Evolutionary conservation across 1,284 basidiomycete species (phyloP).

Genomic region (Apiotrichum mycotoxinovorans): DNA sequence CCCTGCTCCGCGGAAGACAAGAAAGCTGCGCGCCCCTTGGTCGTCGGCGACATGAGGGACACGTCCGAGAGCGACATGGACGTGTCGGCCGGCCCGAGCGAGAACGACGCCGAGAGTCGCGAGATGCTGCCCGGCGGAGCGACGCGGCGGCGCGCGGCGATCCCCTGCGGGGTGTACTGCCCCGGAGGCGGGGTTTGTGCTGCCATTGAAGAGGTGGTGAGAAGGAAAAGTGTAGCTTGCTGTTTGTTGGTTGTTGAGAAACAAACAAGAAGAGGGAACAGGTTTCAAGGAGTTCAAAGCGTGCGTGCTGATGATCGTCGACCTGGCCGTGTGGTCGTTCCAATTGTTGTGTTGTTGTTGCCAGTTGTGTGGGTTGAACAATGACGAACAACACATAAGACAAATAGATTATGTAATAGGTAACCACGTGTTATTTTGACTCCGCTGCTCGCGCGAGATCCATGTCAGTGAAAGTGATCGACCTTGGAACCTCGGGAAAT

Average conservation of each 20-base stretch:
- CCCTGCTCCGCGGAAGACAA: constrained; percentile 19
- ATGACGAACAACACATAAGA: too few relatives aligned
- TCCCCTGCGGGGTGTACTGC: constrained; percentile 11
- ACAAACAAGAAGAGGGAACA: too few relatives aligned
- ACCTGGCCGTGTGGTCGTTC: too few relatives aligned
- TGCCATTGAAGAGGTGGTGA: constrained; percentile 5
- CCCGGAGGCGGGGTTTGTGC: constrained; percentile 13
- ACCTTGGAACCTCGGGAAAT: too few relatives aligned
- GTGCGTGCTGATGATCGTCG: too few relatives aligned
- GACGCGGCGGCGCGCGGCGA: neutral
- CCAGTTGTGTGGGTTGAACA: too few relatives aligned
- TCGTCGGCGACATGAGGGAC: constrained; percentile 6
- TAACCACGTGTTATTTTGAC: too few relatives aligned
- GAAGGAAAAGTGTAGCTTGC: neutral
- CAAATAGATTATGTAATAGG: too few relatives aligned
- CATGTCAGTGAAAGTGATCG: too few relatives aligned
- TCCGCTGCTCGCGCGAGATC: too few relatives aligned
- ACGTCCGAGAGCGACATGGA: constrained; percentile 9
- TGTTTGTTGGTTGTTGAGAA: neutral
- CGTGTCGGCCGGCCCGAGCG: constrained; percentile 11
- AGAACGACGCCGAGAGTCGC: constrained; percentile 15
- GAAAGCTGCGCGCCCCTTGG: constrained; percentile 8
- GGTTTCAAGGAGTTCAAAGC: too few relatives aligned
- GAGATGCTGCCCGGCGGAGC: constrained; percentile 4
- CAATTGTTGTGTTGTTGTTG: too few relatives aligned